Evolutionary conservation across 169 alveolate genomes (phyloP).

Genomic region (Perkinsus olseni): DNA sequence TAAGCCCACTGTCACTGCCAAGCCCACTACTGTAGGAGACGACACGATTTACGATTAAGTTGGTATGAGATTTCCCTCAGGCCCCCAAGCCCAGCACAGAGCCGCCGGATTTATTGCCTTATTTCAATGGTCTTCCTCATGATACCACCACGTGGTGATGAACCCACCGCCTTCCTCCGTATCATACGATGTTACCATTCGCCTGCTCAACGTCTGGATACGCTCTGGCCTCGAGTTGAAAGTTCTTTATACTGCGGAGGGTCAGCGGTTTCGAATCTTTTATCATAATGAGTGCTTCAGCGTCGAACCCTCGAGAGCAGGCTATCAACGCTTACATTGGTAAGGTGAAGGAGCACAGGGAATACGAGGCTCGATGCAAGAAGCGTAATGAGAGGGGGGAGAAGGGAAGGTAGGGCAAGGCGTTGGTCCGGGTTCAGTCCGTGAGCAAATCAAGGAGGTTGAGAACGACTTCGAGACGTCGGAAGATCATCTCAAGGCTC

Average conservation of each 20-base stretch:
- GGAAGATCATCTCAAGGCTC: constrained; percentile 90
- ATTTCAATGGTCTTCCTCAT: background rate
- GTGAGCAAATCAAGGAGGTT: constrained; percentile 50
- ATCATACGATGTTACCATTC: background rate
- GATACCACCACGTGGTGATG: background rate
- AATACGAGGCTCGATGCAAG: constrained; percentile 38
- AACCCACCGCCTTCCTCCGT: background rate
- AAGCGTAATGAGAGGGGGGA: constrained; percentile 11
- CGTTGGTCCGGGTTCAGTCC: background rate
- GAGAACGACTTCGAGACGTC: constrained; percentile 78
- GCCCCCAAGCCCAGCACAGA: background rate
- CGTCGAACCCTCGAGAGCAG: constrained; percentile 8
- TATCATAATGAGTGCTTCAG: background rate
- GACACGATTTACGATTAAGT: too few relatives aligned
- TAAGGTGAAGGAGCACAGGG: constrained; percentile 47
- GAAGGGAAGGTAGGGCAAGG: background rate
- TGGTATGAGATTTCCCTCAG: too few relatives aligned
- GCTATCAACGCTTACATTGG: constrained; percentile 38
- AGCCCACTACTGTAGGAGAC: too few relatives aligned
- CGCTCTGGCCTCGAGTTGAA: background rate
- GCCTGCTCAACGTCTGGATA: too few relatives aligned
- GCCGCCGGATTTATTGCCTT: background rate
- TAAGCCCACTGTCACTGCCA: background rate
- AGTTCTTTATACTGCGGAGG: background rate
- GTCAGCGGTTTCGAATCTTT: background rate